A percentile compares a stretch with the other conserved stretches of the same genome.
Conservation (phyloP, 805 yeast species). For the Ogataea corticis region DNA sequence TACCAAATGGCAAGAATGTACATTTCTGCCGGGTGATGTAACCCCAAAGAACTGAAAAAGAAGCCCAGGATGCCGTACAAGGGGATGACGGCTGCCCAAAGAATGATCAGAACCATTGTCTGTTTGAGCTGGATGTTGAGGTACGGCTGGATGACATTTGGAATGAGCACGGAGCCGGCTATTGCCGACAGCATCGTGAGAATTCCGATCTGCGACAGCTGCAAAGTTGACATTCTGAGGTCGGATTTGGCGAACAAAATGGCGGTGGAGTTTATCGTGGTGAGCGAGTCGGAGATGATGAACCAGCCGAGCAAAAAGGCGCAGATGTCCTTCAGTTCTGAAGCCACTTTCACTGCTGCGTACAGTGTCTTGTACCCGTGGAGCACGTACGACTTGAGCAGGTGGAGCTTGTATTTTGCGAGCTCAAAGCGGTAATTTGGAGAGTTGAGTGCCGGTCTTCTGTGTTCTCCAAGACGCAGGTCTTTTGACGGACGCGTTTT, state of each 20-base stretch:
- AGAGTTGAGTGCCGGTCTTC: slow-evolving; percentile 11
- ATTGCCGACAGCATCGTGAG: slow-evolving; percentile 69
- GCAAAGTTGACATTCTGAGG: slow-evolving; percentile 65
- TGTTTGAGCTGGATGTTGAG: slow-evolving; percentile 46
- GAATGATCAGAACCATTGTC: slow-evolving; percentile 51
- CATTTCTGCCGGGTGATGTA: slow-evolving; percentile 67
- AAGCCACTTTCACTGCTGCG: slow-evolving; percentile 58
- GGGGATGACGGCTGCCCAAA: slow-evolving; percentile 69
- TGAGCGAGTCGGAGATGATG: slow-evolving; percentile 68
- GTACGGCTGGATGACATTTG: slow-evolving; percentile 41
- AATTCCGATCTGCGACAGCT: slow-evolving; percentile 64
- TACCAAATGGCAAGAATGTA: slow-evolving; percentile 70
- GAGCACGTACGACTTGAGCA: slow-evolving; percentile 37
- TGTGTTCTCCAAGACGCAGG: slow-evolving; percentile 23
- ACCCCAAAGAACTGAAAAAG: slow-evolving; percentile 52
- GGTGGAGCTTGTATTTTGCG: slow-evolving; percentile 12
- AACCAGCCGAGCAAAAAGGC: slow-evolving; percentile 74
- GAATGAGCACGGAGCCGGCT: slow-evolving; percentile 60
- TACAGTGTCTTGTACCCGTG: slow-evolving; percentile 66
- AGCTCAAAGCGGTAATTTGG: slow-evolving; percentile 12
- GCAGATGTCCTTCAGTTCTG: slow-evolving; percentile 62
- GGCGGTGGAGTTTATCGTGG: slow-evolving; percentile 80
- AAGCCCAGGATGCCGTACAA: slow-evolving; percentile 72
- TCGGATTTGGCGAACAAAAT: slow-evolving; percentile 73
- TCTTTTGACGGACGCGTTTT: slow-evolving; percentile 45